These are phyloP conservation scores for Lodderomyces metapsilosis DNA, from an alignment of 1,139 yeast genomes.

Conservation along the genomic window DNA sequence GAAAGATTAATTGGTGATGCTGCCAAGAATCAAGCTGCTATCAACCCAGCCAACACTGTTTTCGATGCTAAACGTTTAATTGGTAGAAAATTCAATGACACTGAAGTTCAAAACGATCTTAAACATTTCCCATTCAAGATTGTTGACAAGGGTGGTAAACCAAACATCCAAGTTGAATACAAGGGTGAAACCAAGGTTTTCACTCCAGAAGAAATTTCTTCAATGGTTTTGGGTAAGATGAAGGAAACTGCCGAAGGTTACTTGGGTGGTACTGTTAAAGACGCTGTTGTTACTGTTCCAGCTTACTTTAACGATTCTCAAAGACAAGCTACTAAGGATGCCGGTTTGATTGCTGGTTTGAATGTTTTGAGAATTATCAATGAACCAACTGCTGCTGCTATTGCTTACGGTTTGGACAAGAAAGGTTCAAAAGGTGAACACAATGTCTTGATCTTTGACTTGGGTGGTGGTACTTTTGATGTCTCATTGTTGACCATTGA, in stretches of 20 bases:
- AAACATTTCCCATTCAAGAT: slow-evolving; percentile 98
- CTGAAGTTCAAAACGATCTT: slow-evolving; percentile 90
- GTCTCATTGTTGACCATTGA: slow-evolving; percentile 94
- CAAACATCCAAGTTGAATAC: slow-evolving; percentile 90
- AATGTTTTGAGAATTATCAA: slow-evolving; percentile 94
- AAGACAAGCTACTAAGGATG: slow-evolving; percentile 98
- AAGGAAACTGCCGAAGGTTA: slow-evolving; percentile 97
- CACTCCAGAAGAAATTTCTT: slow-evolving; percentile 96
- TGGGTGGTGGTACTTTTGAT: slow-evolving; percentile 99
- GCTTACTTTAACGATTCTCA: slow-evolving; percentile 97
- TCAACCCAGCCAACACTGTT: slow-evolving; percentile 94
- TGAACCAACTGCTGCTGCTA: slow-evolving; percentile 98
- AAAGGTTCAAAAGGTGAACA: slow-evolving; percentile 86
- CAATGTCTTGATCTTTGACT: slow-evolving; percentile 89
- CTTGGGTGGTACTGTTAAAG: slow-evolving; percentile 89
- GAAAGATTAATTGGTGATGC: slow-evolving; percentile 99
- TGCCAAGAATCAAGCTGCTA: slow-evolving; percentile 98
- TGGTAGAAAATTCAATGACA: slow-evolving; percentile 91
- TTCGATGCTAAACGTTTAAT: slow-evolving; percentile 98
- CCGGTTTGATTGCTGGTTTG: slow-evolving; percentile 96
- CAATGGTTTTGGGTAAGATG: slow-evolving; percentile 97
- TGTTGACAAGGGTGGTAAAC: slow-evolving; percentile 81
- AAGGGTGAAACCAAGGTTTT: slow-evolving; percentile 90
- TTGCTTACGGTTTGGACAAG: slow-evolving; percentile 97
- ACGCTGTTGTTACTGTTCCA: slow-evolving; percentile 95